Conservation (phyloP, 768 basidiomycete species). For the Phanerodontia chrysosporium region DNA sequence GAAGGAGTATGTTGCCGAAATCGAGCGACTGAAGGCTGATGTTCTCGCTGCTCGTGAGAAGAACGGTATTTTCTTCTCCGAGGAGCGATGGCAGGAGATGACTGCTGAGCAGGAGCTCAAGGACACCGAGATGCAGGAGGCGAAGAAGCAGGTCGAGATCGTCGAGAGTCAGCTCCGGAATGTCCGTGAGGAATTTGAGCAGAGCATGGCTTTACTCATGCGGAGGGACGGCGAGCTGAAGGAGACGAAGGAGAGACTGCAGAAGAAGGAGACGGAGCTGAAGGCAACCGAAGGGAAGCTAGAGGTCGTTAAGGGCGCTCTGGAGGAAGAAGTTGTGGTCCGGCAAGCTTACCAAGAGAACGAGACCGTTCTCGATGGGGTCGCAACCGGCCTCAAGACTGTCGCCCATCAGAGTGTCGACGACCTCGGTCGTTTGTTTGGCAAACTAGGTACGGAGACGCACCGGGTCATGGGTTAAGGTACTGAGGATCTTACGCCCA, state of each 20-base stretch:
- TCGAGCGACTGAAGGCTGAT: constrained; percentile 88
- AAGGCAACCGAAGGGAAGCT: constrained; percentile 54
- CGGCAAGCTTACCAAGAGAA: constrained; percentile 74
- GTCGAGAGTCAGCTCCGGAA: constrained; percentile 77
- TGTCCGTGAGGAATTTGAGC: constrained; percentile 87
- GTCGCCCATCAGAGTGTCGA: constrained; percentile 63
- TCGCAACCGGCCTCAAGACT: constrained; percentile 65
- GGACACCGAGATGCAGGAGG: constrained; percentile 76
- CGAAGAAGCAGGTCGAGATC: constrained; percentile 76
- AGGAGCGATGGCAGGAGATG: constrained; percentile 87
- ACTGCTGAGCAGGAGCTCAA: constrained; percentile 69
- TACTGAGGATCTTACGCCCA: constrained; percentile 30
- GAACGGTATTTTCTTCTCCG: constrained; percentile 92
- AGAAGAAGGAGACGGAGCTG: constrained; percentile 48
- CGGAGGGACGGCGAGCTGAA: constrained; percentile 75
- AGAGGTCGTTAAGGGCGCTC: constrained; percentile 46
- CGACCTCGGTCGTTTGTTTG: constrained; percentile 69
- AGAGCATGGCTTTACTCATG: constrained; percentile 74
- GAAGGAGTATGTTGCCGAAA: constrained; percentile 91
- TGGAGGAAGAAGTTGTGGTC: constrained; percentile 79
- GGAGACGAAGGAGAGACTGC: constrained; percentile 52
- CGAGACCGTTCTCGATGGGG: constrained; percentile 64
- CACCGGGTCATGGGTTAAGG: neutral
- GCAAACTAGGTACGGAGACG: constrained; percentile 68
- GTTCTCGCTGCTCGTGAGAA: constrained; percentile 90